Evolutionary conservation across 257 asterid species (phyloP), one percentile per base, ranked within the genome.

Genomic region (Fraxinus pennsylvanica): DNA sequence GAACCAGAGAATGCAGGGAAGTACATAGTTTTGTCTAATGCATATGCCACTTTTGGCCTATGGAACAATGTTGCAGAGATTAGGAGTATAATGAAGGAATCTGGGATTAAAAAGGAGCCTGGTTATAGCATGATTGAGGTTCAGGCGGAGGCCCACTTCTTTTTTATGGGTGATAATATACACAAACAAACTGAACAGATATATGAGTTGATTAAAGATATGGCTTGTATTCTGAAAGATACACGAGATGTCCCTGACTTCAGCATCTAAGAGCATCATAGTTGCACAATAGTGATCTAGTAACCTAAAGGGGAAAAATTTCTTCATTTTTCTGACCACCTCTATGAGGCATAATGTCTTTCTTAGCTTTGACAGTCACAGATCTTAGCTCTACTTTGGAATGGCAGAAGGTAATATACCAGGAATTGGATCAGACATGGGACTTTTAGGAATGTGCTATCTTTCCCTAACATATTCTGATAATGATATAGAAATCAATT

Each of bases 61-160:
- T 95, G 99, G 99, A 88, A 86, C 79, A 90, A 88, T 82, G 99
- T 93, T 52, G 96, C 96, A 0, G 92, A 90, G 79, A 69, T 91
- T 85, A 85, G 99, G 89, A 86, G 88, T 79, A 80, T 85, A 57
- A 90, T 95, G 99, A 95, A 92, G 88, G 96, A 90, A 72, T 87
- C 90, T 6, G 97, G 97, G 65, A 76, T 95, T 41, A 90, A 81
- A 81, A 95, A 95, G 85, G 96, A 91, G 68, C 97, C 98, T 47
- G 94, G 99, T 71, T 88, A 88, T 84, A 93, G 99, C 87, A 95
- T 93, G 98, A 89, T 95, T 79, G 98, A 95, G 86, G 80, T 93
- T 33, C 96, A 92, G 74, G 89, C 74, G 82, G 94, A 86, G 85
- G 87, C 78, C 67, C 91, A 92, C 90, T 83, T 90, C 88, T 95